phyloP scores from a whole-genome alignment of 306 rosid genomes.

The Chamaecrista fasciculata region DNA sequence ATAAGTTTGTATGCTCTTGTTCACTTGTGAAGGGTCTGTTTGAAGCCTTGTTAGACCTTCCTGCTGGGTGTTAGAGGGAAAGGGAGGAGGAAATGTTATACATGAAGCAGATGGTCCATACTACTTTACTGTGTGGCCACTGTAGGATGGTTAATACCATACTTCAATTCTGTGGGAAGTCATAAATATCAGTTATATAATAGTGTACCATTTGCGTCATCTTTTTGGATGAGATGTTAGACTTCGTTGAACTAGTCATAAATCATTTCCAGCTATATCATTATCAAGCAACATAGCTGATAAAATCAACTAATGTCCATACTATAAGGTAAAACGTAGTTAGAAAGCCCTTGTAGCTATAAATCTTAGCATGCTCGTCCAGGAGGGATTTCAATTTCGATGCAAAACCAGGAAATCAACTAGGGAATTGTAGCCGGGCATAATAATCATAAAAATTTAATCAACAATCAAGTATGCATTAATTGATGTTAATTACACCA shows the following conservation, averaged over 20 bases:
- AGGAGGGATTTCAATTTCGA: too few relatives aligned
- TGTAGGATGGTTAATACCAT: slow-evolving; percentile 4
- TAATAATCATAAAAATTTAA: too few relatives aligned
- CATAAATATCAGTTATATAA: background rate
- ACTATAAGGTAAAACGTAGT: too few relatives aligned
- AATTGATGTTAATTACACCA: too few relatives aligned
- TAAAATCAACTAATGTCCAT: too few relatives aligned
- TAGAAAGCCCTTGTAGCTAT: too few relatives aligned
- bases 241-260: slow-evolving; percentile 1
- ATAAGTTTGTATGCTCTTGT: background rate
- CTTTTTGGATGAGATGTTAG: background rate
- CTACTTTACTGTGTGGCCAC: background rate
- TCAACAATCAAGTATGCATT: too few relatives aligned
- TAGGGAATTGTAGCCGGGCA: too few relatives aligned
- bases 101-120: background rate
- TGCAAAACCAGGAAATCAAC: too few relatives aligned
- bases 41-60: background rate
- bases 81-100: background rate
- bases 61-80: background rate
- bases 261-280: too few relatives aligned
- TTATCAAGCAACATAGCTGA: too few relatives aligned
- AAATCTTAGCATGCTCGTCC: too few relatives aligned
- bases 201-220: background rate
- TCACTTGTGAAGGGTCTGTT: background rate
- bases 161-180: slow-evolving; percentile 2